Conservation (phyloP, 2,329 filamentous ascomycete genomes). For the Fusarium sp. region DNA sequence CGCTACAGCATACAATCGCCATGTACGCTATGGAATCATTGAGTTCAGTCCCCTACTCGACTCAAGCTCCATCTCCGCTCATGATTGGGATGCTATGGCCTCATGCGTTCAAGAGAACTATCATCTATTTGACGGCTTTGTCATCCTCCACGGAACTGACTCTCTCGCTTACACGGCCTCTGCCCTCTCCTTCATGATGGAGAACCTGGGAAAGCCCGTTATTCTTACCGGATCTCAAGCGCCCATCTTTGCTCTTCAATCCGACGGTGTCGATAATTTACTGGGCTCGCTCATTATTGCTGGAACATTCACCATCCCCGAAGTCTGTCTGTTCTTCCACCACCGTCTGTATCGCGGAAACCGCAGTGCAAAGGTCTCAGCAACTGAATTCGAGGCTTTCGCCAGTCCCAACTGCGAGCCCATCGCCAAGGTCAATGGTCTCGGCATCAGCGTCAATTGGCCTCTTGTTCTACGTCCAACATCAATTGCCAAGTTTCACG, state of each 20-base stretch:
- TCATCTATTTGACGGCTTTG: conserved; percentile 88
- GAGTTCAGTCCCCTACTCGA: conserved; percentile 89
- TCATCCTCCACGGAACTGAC: conserved; percentile 91
- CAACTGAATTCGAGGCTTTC: conserved; percentile 88
- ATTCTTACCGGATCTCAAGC: conserved; percentile 87
- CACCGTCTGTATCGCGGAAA: conserved; percentile 92
- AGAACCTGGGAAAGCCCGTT: conserved; percentile 90
- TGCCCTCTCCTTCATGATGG: conserved; percentile 92
- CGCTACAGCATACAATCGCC: conserved; percentile 80
- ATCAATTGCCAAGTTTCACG: conserved; percentile 77
- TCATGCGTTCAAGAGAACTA: conserved; percentile 86
- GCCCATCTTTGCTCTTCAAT: conserved; percentile 90
- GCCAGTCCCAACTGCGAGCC: conserved; percentile 88
- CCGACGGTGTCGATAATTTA: conserved; percentile 91
- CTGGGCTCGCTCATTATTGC: conserved; percentile 90
- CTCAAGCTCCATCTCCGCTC: conserved; percentile 88
- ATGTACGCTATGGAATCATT: conserved; percentile 84
- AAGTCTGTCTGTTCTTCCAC: conserved; percentile 95
- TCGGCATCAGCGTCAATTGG: conserved; percentile 86
- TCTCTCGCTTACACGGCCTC: conserved; percentile 91
- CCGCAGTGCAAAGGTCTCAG: conserved; percentile 87
- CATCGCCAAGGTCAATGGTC: conserved; percentile 82
- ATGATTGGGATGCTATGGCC: conserved; percentile 88
- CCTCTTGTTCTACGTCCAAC: conserved; percentile 80
- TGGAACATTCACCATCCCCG: conserved; percentile 91